Evolutionary conservation across 108 stramenopile genomes (phyloP).

Genomic region (Thalassiosira profunda): DNA sequence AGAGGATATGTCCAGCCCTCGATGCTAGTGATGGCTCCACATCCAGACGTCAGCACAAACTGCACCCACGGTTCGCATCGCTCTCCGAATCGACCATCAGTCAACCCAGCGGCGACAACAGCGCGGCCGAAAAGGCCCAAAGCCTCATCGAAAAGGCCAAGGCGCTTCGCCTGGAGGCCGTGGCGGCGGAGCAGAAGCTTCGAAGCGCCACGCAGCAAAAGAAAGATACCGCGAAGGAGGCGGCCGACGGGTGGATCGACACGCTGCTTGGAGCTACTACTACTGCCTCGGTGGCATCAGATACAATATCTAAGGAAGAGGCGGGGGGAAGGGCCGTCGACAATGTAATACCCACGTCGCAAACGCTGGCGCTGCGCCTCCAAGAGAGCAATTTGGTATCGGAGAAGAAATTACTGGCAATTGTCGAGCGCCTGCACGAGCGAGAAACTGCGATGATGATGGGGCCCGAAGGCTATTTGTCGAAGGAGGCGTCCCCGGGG

Average conservation of each 20-base stretch:
- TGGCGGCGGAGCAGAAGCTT: constrained; percentile 45
- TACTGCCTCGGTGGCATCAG: no score
- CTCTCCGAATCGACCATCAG: no score
- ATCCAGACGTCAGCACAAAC: no score
- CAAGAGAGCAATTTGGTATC: constrained; percentile 36
- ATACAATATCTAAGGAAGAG: not conserved
- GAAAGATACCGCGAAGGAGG: constrained; percentile 29
- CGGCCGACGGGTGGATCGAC: constrained; percentile 43
- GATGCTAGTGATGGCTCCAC: no score
- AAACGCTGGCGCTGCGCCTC: constrained; percentile 44
- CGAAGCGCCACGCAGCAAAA: constrained; percentile 17
- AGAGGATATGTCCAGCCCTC: no score
- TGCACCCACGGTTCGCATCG: no score
- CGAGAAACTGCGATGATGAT: constrained; percentile 32
- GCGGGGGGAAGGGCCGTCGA: not conserved
- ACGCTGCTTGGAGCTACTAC: constrained; percentile 12
- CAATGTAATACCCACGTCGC: constrained; percentile 13
- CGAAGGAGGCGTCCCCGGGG: not conserved
- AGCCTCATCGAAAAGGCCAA: constrained; percentile 52
- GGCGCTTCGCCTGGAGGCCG: constrained; percentile 53
- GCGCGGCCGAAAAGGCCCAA: constrained; percentile 29
- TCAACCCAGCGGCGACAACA: constrained; percentile 5
- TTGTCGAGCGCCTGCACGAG: constrained; percentile 64
- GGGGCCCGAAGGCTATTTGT: constrained; percentile 22
- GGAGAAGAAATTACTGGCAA: constrained; percentile 38